Evolutionary conservation across 2,329 filamentous ascomycete genomes (phyloP), one percentile per base, ranked within the genome.

Genomic region (Paramyrothecium roridum): DNA sequence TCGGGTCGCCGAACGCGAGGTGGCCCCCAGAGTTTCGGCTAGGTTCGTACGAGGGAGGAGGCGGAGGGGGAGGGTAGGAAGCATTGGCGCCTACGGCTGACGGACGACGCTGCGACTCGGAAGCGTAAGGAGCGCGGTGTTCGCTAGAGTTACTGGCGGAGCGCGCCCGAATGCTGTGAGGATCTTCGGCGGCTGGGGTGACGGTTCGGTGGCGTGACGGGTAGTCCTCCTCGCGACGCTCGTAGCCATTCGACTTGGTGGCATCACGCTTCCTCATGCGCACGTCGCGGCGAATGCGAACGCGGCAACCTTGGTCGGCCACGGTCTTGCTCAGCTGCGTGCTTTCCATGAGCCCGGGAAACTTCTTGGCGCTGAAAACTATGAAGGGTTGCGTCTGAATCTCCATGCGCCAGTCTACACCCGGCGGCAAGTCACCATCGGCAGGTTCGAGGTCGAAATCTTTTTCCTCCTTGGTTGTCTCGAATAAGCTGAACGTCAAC

Each of bases 341-440:
- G 76, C 92, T 97, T 71, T 95, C 91, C 48, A 90, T 88, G 56
- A 98, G 78, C 19, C 93, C 95, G 17, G 95, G 95, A 76, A 99
- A 99, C 77, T 97, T 98, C 86, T 98, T 99, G 52, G 95, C 95
- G 65, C 93, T 97, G 77, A 83, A 98, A 46, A 98, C 95, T 50
- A 85, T 87, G 71, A 99, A 98, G 0, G 90, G 86, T 13, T 82
- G 76, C 0, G 95, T 96, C 78, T 93, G 92, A 65, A 97, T 89
- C 71, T 96, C 91, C 75, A 97, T 84, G 53, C 93, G 84, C 76
- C 91, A 93, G 67, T 92, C 88, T 60, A 96, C 90, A 56, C 73
- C 73, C 0, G 67, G 67, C 4, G 69, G 68, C n/a, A 88, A 74
- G 65, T 80, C 71, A 68, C 77, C 50, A 57, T 76, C 72, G 46